phyloP scores from a whole-genome alignment of 23 red algal species.

The Pyropia yezoensis region DNA sequence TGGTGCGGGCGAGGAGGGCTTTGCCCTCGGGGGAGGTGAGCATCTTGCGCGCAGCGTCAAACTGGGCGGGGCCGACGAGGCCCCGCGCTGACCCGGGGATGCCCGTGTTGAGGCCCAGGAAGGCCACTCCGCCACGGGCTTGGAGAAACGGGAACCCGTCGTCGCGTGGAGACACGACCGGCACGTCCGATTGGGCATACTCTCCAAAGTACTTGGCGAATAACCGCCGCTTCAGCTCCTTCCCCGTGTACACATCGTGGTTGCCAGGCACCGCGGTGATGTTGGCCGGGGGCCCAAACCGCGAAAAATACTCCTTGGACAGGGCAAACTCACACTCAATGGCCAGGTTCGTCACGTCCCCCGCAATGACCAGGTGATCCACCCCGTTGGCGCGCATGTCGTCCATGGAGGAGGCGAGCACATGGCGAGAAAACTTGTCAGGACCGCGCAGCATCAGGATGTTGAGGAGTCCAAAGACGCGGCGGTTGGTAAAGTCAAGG shows the following conservation, averaged over 20 bases:
- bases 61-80: slow-evolving; percentile 22
- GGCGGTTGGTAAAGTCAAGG: slow-evolving; percentile 18
- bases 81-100: slow-evolving; percentile 28
- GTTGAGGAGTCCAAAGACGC: slow-evolving; percentile 27
- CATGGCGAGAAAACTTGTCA: slow-evolving; percentile 10
- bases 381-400: slow-evolving; percentile 34
- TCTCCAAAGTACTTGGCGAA: slow-evolving; percentile 44
- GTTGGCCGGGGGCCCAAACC: slow-evolving; percentile 2
- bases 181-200: slow-evolving; percentile 28
- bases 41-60: slow-evolving; percentile 7
- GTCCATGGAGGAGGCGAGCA: slow-evolving; percentile 13
- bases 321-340: slow-evolving; percentile 40
- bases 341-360: slow-evolving; percentile 40
- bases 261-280: slow-evolving; percentile 42
- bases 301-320: slow-evolving; percentile 3
- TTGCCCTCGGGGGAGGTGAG: slow-evolving; percentile 1
- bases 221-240: slow-evolving; percentile 11
- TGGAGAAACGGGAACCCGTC: slow-evolving; percentile 45
- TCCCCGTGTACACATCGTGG: slow-evolving; percentile 36
- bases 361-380: slow-evolving; percentile 40
- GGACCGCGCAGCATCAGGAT: slow-evolving; percentile 35
- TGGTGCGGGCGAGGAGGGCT: neutral
- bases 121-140: slow-evolving; percentile 13
- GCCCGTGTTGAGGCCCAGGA: slow-evolving; percentile 40
- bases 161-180: slow-evolving; percentile 3